These are phyloP conservation scores for Balansia obtecta DNA, from an alignment of 2,329 filamentous ascomycete species.

Conservation along the genomic window DNA sequence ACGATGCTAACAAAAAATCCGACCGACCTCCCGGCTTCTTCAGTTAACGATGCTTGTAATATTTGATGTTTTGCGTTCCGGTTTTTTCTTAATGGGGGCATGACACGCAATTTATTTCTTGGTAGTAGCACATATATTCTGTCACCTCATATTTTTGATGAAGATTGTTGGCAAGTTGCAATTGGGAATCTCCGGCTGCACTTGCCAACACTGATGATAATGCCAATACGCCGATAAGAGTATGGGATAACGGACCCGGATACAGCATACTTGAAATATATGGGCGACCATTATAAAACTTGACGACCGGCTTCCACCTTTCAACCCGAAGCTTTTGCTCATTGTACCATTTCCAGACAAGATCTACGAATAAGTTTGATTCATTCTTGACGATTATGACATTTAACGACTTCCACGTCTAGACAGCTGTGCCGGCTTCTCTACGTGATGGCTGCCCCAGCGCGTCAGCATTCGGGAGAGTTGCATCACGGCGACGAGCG, in stretches of 20 bases:
- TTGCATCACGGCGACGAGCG: constrained; percentile 24
- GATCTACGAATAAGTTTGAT: constrained; percentile 6
- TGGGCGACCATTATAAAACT: constrained; percentile 28
- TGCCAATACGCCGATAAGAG: constrained; percentile 23
- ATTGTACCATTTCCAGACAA: constrained; percentile 6
- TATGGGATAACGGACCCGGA: constrained; percentile 26
- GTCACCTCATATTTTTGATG: constrained; percentile 3
- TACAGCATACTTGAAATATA: constrained; percentile 27
- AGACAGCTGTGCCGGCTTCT: constrained; percentile 28
- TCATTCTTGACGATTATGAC: constrained; percentile 31
- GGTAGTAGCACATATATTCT: constrained; percentile 3
- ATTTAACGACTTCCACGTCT: constrained; percentile 34
- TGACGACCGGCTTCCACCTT: constrained; percentile 18
- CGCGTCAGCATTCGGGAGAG: constrained; percentile 18
- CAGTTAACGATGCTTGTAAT: constrained; percentile 4
- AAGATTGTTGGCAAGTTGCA: constrained; percentile 7
- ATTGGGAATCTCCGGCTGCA: background rate
- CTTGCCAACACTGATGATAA: constrained; percentile 22
- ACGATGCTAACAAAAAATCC: background rate
- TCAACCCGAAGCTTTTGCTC: constrained; percentile 10
- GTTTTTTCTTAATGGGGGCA: background rate
- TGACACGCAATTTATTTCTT: background rate
- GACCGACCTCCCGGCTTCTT: background rate
- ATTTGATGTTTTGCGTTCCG: constrained; percentile 2
- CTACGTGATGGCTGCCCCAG: constrained; percentile 18